Base-by-base conservation (phyloP, 2,329 filamentous ascomycete genomes). In the Colletotrichum tropicicola region DNA sequence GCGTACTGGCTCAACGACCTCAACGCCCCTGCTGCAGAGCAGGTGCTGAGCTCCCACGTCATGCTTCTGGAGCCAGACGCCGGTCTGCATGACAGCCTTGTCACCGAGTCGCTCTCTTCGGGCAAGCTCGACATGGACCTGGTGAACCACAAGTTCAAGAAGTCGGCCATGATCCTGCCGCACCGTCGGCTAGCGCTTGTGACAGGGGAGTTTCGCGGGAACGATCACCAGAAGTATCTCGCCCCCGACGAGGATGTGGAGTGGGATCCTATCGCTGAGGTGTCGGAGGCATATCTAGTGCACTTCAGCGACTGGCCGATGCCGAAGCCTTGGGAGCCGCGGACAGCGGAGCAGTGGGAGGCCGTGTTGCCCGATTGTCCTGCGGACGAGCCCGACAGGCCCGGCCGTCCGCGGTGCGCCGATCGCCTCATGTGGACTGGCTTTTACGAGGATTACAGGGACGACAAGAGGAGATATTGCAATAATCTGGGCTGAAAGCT, bases 291-390 rank as follows among this genome's bases (percentile, higher is more conserved):
- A 6, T 91, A 91, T 67, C 81, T 90, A 5, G 79, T 92, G 2
- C 90, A 92, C 73, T 92, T 92, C 73, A 90, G 87, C 12, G 91
- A 93, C 71, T 91, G 87, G 87, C 91, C 90, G 1, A 70, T 91
- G 6, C 89, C 89, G 0, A 92, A 92, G 63, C 82, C 82, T 0
- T 85, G 83, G 82, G n/a, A 19, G 47, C 28, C 59, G 19, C 47
- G 28, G 23, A 45, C 59, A 8, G 32, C 48, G 4, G 47, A 37
- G 23, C 47, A 66, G 43, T 66, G 63, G 63, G 37, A 44, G 23
- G 63, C 63, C 15, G 63, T 59, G 7, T 28, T 64, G 39, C 63
- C 63, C 17, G 41, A 41, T 13, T 66, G 63, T 10, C 13, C 30
- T 4, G 52, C 39, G 5, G 17, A 39, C 2, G 62, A 57, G 12